Evolutionary conservation across 2,329 filamentous ascomycete species (phyloP).

Genomic region (Alternaria arbusti): DNA sequence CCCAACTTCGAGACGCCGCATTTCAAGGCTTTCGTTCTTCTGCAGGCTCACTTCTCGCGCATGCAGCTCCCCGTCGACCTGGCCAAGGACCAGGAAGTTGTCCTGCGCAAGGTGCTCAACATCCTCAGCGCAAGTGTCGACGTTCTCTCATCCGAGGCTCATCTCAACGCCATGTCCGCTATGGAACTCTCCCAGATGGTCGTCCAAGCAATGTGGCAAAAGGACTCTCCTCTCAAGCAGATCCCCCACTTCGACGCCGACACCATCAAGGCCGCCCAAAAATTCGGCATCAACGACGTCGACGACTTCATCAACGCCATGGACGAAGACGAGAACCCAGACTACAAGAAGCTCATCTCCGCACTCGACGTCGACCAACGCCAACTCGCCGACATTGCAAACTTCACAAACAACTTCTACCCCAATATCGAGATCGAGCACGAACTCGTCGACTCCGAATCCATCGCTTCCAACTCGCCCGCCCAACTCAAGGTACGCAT

Average conservation of each 20-base stretch:
- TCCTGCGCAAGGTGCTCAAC: conserved; percentile 83
- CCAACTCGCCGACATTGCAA: conserved; percentile 86
- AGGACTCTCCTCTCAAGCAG: conserved; percentile 94
- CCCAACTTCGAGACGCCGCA: conserved; percentile 89
- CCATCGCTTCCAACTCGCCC: conserved; percentile 79
- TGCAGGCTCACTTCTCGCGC: conserved; percentile 96
- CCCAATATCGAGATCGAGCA: conserved; percentile 94
- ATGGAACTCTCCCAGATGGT: conserved; percentile 99
- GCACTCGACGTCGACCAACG: conserved; percentile 78
- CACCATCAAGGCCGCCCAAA: conserved; percentile 80
- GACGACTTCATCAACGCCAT: conserved; percentile 99
- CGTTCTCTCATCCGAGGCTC: conserved; percentile 92
- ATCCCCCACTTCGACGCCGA: conserved; percentile 92
- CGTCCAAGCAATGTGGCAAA: conserved; percentile 98
- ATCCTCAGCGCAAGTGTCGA: conserved; percentile 92
- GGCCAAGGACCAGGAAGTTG: conserved; percentile 91
- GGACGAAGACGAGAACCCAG: conserved; percentile 89
- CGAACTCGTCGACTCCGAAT: conserved; percentile 79
- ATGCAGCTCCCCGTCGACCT: conserved; percentile 97
- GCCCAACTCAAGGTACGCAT: conserved; percentile 85
- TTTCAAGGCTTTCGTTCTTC: conserved; percentile 96
- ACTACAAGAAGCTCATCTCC: conserved; percentile 79
- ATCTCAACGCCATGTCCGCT: conserved; percentile 95
- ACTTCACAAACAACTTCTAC: conserved; percentile 95
- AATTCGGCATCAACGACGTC: conserved; percentile 86